Base-by-base conservation (phyloP, 148 eudicot species). In the Rhododendron mucronatum region DNA sequence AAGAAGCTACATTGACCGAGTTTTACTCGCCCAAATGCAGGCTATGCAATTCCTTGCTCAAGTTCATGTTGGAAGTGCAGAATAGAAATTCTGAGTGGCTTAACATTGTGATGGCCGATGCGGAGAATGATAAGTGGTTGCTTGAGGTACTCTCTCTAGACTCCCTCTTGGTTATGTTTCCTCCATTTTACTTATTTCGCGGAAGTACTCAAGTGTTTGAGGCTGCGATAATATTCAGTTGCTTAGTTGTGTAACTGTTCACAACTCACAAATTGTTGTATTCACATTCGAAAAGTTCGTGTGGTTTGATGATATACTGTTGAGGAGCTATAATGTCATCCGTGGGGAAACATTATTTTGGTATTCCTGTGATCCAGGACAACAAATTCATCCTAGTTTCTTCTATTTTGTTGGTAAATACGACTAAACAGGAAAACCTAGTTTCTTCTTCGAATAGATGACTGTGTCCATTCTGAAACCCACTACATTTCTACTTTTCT, bases 21-120 rank as follows among this genome's bases (percentile, higher is more conserved):
- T 95, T 95, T 65, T 97, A 97, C 88, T 94, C 98, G 0, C 99
- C 98, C 3, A 97, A 94, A 63, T 97, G 98, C 81, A 89, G 90
- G 15, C 95, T 97, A 71, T 97, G 99, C 86, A 93, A 91, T 93
- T 97, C 96, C 0, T 90, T 97, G 83, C 89, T 93, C n/a, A 82
- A 76, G 33, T 97, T 95, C 87, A 96, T 95, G 18, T 7, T 41
- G 78, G 96, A 97, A 79, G 90, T 95, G 65, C 98, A 95, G 91
- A 93, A 87, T 63, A 89, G 94, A 85, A 95, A 97, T 82, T 84
- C 89, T 30, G 92, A 93, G 69, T 95, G 98, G 99, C 95, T 97
- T 28, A 94, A 92, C 75, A 87, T 97, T 83, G 98, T 93, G 53
- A 93, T 95, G 98, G 99, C 92, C 69, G 99, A 97, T 90, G 98